Conservation (phyloP, 768 basidiomycete genomes). For the Imleria badia region DNA sequence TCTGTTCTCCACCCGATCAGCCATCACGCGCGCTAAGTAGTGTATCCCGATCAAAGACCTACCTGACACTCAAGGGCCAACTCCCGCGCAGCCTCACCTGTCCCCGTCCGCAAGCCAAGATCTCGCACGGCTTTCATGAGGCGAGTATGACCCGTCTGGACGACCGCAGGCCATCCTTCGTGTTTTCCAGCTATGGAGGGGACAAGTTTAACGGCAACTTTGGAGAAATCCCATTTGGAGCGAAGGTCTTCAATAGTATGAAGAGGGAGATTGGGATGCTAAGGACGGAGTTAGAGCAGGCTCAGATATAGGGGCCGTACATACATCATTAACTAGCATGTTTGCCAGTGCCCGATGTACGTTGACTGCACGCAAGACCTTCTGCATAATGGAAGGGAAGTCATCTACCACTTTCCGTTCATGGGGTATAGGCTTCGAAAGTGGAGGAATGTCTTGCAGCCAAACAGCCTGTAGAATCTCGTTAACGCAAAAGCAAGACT, state of each 20-base stretch:
- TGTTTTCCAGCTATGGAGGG: constrained; percentile 83
- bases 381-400: constrained; percentile 58
- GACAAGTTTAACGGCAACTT: constrained; percentile 68
- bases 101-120: constrained; percentile 56
- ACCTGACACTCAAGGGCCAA: constrained; percentile 83
- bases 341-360: constrained; percentile 60
- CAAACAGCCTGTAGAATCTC: constrained; percentile 61
- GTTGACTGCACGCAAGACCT: constrained; percentile 56
- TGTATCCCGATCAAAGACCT: constrained; percentile 3
- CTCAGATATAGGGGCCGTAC: constrained; percentile 7
- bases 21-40: background rate
- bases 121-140: constrained; percentile 73
- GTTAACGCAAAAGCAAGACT: background rate
- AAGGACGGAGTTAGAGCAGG: constrained; percentile 8
- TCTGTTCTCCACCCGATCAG: constrained; percentile 44
- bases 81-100: constrained; percentile 48
- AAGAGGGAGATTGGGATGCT: constrained; percentile 68
- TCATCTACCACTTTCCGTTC: constrained; percentile 39
- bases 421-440: constrained; percentile 37
- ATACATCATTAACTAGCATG: constrained; percentile 50
- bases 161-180: constrained; percentile 68
- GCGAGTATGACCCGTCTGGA: constrained; percentile 66
- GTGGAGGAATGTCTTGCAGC: constrained; percentile 78
- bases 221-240: constrained; percentile 79
- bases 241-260: constrained; percentile 60